A percentile compares a stretch with the other conserved stretches of the same genome.
Conservation (phyloP, 169 alveolate genomes). For the Cryptosporidium ubiquitum region DNA sequence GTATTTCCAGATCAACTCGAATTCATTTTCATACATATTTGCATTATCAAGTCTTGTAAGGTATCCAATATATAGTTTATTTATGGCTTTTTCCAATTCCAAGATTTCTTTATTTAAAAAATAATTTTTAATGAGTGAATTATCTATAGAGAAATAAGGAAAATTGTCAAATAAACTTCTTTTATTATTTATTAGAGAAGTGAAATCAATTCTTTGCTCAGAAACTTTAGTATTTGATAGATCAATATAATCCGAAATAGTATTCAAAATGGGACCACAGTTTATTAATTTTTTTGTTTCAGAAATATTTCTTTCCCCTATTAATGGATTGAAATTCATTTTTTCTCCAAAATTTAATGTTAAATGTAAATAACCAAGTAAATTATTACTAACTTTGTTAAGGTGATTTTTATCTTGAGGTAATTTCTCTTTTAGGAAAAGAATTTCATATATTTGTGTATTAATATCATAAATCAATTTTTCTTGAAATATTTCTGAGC, state of each 20-base stretch:
- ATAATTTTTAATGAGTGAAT: neutral
- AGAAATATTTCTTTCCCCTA: neutral
- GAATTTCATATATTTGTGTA: neutral
- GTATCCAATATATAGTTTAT: neutral
- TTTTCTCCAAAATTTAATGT: neutral
- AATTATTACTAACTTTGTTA: neutral
- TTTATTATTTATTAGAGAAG: neutral
- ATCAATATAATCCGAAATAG: neutral
- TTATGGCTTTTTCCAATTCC: neutral
- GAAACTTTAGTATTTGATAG: neutral
- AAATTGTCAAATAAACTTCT: neutral
- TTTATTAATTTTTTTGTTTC: neutral
- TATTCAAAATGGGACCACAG: neutral
- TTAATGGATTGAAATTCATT: neutral
- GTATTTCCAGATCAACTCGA: constrained; percentile 42
- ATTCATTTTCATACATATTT: neutral
- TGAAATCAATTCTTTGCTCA: neutral
- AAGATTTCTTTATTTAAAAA: neutral
- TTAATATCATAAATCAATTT: neutral
- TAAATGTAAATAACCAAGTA: constrained; percentile 6
- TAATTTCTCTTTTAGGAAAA: neutral
- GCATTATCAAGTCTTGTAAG: neutral
- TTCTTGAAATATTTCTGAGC: neutral
- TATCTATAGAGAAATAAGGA: neutral
- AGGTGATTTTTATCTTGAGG: neutral